Base-by-base conservation (phyloP, 1,284 basidiomycete genomes). In the Trametes hirsuta region DNA sequence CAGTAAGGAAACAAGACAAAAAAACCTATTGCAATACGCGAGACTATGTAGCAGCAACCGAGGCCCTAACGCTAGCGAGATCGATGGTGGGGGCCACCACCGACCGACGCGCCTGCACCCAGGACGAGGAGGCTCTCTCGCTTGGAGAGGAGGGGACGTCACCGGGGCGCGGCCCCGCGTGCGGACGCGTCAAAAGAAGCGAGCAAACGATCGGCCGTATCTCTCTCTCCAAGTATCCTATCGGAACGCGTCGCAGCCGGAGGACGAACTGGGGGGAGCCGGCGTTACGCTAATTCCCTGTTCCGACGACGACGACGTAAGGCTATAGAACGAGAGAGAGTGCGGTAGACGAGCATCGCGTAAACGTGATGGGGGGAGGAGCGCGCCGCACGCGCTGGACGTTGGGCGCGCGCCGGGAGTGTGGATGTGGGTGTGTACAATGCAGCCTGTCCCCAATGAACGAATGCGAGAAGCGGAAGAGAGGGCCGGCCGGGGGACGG, bases 81-180 rank as follows among this genome's bases (percentile, higher is more conserved):
- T 47, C 30, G 47, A 47, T 8, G 18, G 30, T 22, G n/a, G 14
- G n/a, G 41, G 25, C 24, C n/a, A 22, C 9, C 15, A 49, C 45
- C 46, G 35, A 50, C 57, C 45, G 50, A 39, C 39, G 45, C 51
- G 30, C 9, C 39, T 14, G 57, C 57, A 58, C 57, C 57, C 47
- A 42, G 57, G 57, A 58, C 57, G 44, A 35, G 9, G 37, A n/a
- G 25, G 45, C 30, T 30, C 30, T 12, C 41, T 46, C 52, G 42
- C 52, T 54, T 14, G 45, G 39, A 47, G 50, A 8, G 45, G 22
- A 14, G 24, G 4, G 14, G 45, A 37, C 42, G 58, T 55, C 53
- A 30, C 47, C 42, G 58, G 52, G 58, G 58, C 58, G 22, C 53
- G 37, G 58, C 58, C 58, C 58, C 58, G 48, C 41, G 53, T 52